Evolutionary conservation across 2,329 filamentous ascomycete genomes (phyloP).

Genomic region (Pseudogymnoascus sp.): DNA sequence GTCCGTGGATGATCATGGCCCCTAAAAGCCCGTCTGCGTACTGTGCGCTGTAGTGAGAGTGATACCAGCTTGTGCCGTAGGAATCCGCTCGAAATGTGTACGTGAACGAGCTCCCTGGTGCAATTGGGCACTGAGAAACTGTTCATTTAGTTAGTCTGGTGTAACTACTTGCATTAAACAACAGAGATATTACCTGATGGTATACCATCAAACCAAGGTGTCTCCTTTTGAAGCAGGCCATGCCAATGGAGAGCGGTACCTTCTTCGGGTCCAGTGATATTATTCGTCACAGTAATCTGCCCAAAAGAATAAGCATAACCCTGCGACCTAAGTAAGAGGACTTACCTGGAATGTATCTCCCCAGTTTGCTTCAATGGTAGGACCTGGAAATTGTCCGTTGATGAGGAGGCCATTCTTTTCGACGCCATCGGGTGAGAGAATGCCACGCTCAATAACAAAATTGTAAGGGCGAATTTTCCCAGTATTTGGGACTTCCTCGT

Average conservation of each 20-base stretch:
- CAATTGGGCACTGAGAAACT: slow-evolving; percentile 59
- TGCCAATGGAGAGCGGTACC: slow-evolving; percentile 45
- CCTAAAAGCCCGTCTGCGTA: slow-evolving; percentile 48
- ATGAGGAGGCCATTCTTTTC: slow-evolving; percentile 27
- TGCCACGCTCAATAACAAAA: neutral
- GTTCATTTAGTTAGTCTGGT: neutral
- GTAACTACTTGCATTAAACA: neutral
- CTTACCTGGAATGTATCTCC: slow-evolving; percentile 23
- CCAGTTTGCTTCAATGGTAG: slow-evolving; percentile 34
- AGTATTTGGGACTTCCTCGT: neutral
- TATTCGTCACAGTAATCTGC: slow-evolving; percentile 29
- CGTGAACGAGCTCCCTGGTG: slow-evolving; percentile 35
- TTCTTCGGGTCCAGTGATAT: slow-evolving; percentile 34
- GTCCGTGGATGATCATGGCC: slow-evolving; percentile 55
- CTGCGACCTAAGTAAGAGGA: neutral
- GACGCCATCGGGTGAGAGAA: slow-evolving; percentile 26
- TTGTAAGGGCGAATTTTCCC: neutral
- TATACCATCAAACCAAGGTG: neutral
- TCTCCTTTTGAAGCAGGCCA: slow-evolving; percentile 24
- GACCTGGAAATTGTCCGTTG: slow-evolving; percentile 32
- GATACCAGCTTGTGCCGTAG: slow-evolving; percentile 52
- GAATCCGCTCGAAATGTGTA: slow-evolving; percentile 25
- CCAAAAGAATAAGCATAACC: neutral
- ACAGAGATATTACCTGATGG: neutral
- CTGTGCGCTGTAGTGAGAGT: slow-evolving; percentile 49